phyloP scores from a whole-genome alignment of 345 rosid genomes.

The Eucalyptus cloeziana region DNA sequence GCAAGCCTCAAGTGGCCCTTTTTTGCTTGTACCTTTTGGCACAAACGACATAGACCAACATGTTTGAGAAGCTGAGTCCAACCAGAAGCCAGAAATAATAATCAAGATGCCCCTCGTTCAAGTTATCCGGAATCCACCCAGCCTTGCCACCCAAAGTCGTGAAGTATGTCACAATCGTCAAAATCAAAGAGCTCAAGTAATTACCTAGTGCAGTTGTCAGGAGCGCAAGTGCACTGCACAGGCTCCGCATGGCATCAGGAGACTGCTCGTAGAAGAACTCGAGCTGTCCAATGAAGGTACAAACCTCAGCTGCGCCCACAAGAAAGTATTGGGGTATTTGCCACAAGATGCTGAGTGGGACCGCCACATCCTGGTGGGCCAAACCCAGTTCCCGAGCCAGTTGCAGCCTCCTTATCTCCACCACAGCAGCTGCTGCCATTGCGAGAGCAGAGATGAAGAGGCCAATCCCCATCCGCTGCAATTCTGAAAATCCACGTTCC shows the following conservation, averaged over 20 bases:
- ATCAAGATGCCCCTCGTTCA: slow-evolving; percentile 86
- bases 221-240: slow-evolving; percentile 74
- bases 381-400: slow-evolving; percentile 71
- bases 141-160: slow-evolving; percentile 43
- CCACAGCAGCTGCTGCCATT: slow-evolving; percentile 78
- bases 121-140: slow-evolving; percentile 91
- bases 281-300: slow-evolving; percentile 65
- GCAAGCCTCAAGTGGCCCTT: slow-evolving; percentile 21
- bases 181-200: slow-evolving; percentile 76
- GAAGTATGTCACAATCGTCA: slow-evolving; percentile 60
- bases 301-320: slow-evolving; percentile 87
- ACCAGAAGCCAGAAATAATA: slow-evolving; percentile 93
- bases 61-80: slow-evolving; percentile 58
- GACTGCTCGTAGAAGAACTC: slow-evolving; percentile 96
- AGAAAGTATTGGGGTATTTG: slow-evolving; percentile 86
- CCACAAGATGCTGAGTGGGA: slow-evolving; percentile 80
- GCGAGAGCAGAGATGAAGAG: slow-evolving; percentile 61
- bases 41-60: slow-evolving; percentile 49
- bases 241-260: slow-evolving; percentile 90
- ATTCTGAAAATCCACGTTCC: slow-evolving; percentile 79
- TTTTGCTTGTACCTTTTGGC: slow-evolving; percentile 69
- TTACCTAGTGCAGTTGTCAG: slow-evolving; percentile 68
- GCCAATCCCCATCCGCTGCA: slow-evolving; percentile 93
- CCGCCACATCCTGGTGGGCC: slow-evolving; percentile 27
- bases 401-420: slow-evolving; percentile 57